Percentiles rank a stretch among this genome's conserved stretches.
Evolutionary conservation across 495 filamentous ascomycete species (phyloP).

Genomic region (Annulohypoxylon nitens): DNA sequence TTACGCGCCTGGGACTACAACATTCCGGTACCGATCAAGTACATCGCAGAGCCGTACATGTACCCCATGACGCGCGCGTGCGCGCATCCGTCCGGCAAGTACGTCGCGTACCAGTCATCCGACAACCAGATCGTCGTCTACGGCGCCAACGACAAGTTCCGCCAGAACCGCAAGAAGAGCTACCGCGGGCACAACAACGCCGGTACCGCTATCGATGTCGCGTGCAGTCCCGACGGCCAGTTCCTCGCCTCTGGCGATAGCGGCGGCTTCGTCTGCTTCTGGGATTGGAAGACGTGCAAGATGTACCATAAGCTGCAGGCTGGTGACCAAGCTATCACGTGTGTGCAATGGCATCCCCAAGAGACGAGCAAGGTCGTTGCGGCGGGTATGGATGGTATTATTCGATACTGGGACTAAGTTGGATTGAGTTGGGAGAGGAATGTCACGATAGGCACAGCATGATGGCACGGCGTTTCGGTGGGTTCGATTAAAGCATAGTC

Average conservation of each 20-base stretch:
- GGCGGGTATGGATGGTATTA: constrained; percentile 86
- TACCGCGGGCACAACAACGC: constrained; percentile 97
- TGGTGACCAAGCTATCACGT: constrained; percentile 81
- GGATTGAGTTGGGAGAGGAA: constrained; percentile 18
- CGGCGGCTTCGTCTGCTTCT: constrained; percentile 91
- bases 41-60: constrained; percentile 97
- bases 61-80: constrained; percentile 87
- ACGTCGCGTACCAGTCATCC: constrained; percentile 88
- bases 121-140: constrained; percentile 99
- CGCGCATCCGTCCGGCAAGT: constrained; percentile 88
- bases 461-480: constrained; percentile 27
- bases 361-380: constrained; percentile 95
- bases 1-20: constrained; percentile 97
- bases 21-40: constrained; percentile 85
- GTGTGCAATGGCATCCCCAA: constrained; percentile 92
- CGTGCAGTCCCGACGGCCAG: constrained; percentile 89
- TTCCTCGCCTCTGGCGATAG: constrained; percentile 87
- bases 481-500: constrained; percentile 25
- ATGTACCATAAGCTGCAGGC: constrained; percentile 96
- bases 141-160: constrained; percentile 91
- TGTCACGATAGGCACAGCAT: constrained; percentile 13
- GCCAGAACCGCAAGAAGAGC: constrained; percentile 95
- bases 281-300: constrained; percentile 99
- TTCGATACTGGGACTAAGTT: constrained; percentile 92
- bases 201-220: constrained; percentile 91